Base-by-base conservation (phyloP, 768 basidiomycete genomes). In the Lyophyllum decastes region DNA sequence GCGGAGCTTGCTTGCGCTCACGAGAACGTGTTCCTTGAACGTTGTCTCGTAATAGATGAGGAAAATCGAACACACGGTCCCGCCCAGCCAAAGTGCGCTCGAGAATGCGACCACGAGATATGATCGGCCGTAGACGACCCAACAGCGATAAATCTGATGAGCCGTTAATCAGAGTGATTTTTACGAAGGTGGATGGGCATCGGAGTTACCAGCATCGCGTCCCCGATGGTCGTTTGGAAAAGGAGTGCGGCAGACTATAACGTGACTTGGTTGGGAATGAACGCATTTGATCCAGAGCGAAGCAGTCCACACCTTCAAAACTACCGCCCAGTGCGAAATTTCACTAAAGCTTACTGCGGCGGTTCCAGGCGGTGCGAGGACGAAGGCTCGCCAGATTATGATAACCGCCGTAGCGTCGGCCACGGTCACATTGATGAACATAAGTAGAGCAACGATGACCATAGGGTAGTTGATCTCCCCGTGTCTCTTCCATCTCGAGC, bases 131-230 rank as follows among this genome's bases (percentile, higher is more conserved):
- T 58, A 58, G 3, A 58, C 51, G 12, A 58, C 25, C 57, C 57
- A 58, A 22, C 57, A 58, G 10, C 57, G 57, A 21, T 58, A 58
- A 11, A 58, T 58, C 57, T 58, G 12, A 30, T 8, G 9, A 30
- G 38, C n/a, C n/a, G n/a, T 22, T 24, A 1, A 26, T 52, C 33
- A 58, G 34, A n/a, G n/a, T n/a, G n/a, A n/a, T n/a, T n/a, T n/a
- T n/a, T n/a, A 7, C 22, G 34, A 22, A 16, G 8, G 21, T n/a
- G n/a, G 2, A 30, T 26, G n/a, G 17, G 3, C 22, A 16, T 12
- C n/a, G 21, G 27, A 16, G 16, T 33, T 49, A 63, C 64, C 61
- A 65, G 57, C 59, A 65, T 61, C 2, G 59, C 64, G 45, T 62
- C 64, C 2, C 64, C 64, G 9, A 62, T 53, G 4, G 56, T 54